Percentiles rank a stretch among this genome's conserved stretches.
Evolutionary conservation across 306 rosid genomes (phyloP).

Genomic region (Corylus avellana): DNA sequence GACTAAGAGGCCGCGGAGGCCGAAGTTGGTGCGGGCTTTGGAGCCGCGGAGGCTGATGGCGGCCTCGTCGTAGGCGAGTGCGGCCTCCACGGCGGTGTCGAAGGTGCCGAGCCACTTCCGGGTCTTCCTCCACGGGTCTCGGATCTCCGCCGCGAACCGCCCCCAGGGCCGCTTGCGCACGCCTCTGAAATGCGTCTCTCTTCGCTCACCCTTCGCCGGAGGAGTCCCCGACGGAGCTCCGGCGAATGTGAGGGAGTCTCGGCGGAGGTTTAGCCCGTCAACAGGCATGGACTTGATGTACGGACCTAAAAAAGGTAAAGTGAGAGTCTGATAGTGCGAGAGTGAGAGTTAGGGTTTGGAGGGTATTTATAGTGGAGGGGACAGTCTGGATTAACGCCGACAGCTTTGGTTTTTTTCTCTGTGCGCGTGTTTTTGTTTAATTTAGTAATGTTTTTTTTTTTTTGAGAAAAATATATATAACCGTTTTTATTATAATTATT

Average conservation of each 20-base stretch:
- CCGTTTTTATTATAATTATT: no score
- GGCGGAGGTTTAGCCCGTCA: slow-evolving; percentile 32
- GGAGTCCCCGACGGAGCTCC: slow-evolving; percentile 3
- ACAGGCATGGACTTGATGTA: slow-evolving; percentile 27
- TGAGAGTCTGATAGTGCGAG: not conserved
- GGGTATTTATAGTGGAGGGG: slow-evolving; percentile 47
- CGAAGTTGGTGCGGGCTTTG: slow-evolving; percentile 68
- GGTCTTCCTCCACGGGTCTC: slow-evolving; percentile 66
- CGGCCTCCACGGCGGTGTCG: slow-evolving; percentile 74
- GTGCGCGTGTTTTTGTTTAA: not conserved
- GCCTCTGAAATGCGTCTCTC: slow-evolving; percentile 52
- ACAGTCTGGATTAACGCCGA: slow-evolving; percentile 61
- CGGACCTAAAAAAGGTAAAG: not conserved
- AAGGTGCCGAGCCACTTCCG: slow-evolving; percentile 78
- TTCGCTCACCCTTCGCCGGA: slow-evolving; percentile 8
- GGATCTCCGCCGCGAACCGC: slow-evolving; percentile 69
- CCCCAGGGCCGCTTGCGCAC: slow-evolving; percentile 79
- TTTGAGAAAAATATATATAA: not conserved
- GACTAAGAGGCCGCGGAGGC: slow-evolving; percentile 13
- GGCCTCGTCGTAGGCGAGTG: slow-evolving; percentile 67
- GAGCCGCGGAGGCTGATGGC: slow-evolving; percentile 60
- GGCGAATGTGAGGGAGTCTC: slow-evolving; percentile 13
- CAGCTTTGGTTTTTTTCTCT: slow-evolving; percentile 22
- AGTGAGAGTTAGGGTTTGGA: slow-evolving; percentile 18
- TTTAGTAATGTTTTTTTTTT: not conserved